A percentile compares a stretch with the other conserved stretches of the same genome.
These are phyloP conservation scores for Ascochyta fabae DNA, from an alignment of 2,329 filamentous ascomycete genomes.

Conservation along the genomic window DNA sequence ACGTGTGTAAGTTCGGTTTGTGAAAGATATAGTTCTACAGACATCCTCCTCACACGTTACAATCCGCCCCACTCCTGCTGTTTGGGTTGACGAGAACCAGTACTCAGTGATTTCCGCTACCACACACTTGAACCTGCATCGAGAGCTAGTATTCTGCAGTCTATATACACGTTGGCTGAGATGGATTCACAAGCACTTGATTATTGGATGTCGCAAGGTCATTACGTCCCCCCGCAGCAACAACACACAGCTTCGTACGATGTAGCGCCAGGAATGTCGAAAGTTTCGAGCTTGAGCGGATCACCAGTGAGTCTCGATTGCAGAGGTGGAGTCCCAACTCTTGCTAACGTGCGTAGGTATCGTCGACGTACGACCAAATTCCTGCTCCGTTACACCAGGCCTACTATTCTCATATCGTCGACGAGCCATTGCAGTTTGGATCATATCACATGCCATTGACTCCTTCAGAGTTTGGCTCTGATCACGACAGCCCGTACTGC, in stretches of 20 bases:
- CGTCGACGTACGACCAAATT: slow-evolving; percentile 47
- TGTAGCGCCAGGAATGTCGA: slow-evolving; percentile 43
- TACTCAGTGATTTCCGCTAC: not conserved
- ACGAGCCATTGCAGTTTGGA: slow-evolving; percentile 41
- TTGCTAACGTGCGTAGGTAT: slow-evolving; percentile 31
- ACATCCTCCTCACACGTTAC: slow-evolving; percentile 9
- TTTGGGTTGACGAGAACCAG: not conserved
- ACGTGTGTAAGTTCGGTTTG: slow-evolving; percentile 33
- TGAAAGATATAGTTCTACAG: slow-evolving; percentile 32
- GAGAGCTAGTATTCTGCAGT: not conserved
- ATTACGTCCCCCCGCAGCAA: slow-evolving; percentile 43
- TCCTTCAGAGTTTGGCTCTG: slow-evolving; percentile 49
- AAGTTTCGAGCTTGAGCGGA: slow-evolving; percentile 48
- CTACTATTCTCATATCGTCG: slow-evolving; percentile 44
- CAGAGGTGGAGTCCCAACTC: not conserved
- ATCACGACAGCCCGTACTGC: slow-evolving; percentile 49
- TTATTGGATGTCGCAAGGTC: slow-evolving; percentile 47
- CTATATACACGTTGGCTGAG: slow-evolving; percentile 1
- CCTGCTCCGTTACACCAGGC: slow-evolving; percentile 39
- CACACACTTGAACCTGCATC: not conserved
- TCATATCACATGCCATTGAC: slow-evolving; percentile 49
- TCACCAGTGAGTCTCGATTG: slow-evolving; percentile 43
- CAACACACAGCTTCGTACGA: slow-evolving; percentile 41
- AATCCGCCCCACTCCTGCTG: not conserved
- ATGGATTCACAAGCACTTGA: slow-evolving; percentile 49